phyloP scores from a whole-genome alignment of 495 filamentous ascomycete species.

The Trichoderma gamsii region DNA sequence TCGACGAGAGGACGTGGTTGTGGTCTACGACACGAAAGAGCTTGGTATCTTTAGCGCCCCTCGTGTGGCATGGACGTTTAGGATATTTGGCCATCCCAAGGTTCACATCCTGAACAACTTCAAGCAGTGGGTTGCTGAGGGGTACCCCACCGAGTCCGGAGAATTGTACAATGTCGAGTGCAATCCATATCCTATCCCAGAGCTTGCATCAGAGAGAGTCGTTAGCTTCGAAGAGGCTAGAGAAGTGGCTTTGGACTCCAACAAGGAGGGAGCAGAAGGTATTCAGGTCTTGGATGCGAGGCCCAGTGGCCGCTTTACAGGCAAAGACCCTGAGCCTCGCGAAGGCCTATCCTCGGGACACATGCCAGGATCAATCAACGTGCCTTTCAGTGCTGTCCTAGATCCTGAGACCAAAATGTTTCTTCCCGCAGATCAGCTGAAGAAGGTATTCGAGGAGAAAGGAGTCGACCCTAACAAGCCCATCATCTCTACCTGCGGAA shows the following conservation, averaged over 20 bases:
- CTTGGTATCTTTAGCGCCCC: constrained; percentile 91
- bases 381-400: constrained; percentile 74
- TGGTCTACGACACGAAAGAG: constrained; percentile 87
- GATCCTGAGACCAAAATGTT: constrained; percentile 78
- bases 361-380: constrained; percentile 78
- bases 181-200: constrained; percentile 49
- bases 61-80: constrained; percentile 86
- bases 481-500: constrained; percentile 86
- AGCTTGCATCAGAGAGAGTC: constrained; percentile 32
- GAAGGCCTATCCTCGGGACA: constrained; percentile 84
- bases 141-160: constrained; percentile 72
- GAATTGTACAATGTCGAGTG: constrained; percentile 57
- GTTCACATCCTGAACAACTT: constrained; percentile 96
- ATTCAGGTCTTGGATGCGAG: constrained; percentile 90
- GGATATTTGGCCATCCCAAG: constrained; percentile 80
- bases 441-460: constrained; percentile 66
- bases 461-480: constrained; percentile 75
- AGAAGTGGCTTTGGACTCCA: constrained; percentile 63
- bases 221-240: constrained; percentile 70
- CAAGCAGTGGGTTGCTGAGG: constrained; percentile 77
- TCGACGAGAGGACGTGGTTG: constrained; percentile 74
- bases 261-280: constrained; percentile 71
- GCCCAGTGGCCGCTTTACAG: constrained; percentile 70
- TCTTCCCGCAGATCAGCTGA: constrained; percentile 63
- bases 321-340: constrained; percentile 80